A percentile compares a stretch with the other conserved stretches of the same genome.
These are phyloP conservation scores for Populus nigra DNA, from an alignment of 345 rosid species.

Conservation along the genomic window DNA sequence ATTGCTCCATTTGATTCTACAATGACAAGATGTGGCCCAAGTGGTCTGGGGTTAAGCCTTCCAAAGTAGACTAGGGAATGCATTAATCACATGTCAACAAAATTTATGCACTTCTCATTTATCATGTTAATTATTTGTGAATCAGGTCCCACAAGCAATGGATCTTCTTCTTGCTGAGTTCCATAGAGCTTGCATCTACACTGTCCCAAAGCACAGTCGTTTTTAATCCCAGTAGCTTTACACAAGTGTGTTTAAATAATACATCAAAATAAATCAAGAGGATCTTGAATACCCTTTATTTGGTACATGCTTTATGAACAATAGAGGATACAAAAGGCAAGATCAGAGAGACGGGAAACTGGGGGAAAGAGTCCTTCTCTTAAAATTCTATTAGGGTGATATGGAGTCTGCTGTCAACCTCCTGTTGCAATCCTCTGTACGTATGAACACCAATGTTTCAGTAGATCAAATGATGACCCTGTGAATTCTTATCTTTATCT, in stretches of 20 bases:
- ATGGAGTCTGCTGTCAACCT: neutral
- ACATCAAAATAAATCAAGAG: neutral
- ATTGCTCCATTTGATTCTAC: neutral
- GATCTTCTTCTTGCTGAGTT: conserved; percentile 87
- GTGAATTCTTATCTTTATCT: neutral
- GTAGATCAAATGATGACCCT: neutral
- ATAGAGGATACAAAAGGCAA: neutral
- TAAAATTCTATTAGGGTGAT: neutral
- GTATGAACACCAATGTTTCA: neutral
- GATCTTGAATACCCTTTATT: neutral
- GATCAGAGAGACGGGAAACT: neutral
- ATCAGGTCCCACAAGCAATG: conserved; percentile 73
- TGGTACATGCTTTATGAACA: neutral
- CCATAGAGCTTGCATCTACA: conserved; percentile 80
- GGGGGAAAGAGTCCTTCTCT: neutral
- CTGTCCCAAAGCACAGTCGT: conserved; percentile 80
- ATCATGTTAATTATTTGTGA: conserved; percentile 7
- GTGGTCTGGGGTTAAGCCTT: neutral
- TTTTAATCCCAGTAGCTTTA: neutral
- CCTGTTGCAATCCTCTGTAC: neutral
- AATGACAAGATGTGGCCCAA: neutral
- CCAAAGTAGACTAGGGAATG: neutral
- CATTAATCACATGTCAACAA: neutral
- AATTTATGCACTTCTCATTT: neutral
- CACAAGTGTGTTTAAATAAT: neutral